Evolutionary conservation across 371 early-diverging fungal species (phyloP), one percentile per base, ranked within the genome.

Genomic region (Mucor circinelloides): DNA sequence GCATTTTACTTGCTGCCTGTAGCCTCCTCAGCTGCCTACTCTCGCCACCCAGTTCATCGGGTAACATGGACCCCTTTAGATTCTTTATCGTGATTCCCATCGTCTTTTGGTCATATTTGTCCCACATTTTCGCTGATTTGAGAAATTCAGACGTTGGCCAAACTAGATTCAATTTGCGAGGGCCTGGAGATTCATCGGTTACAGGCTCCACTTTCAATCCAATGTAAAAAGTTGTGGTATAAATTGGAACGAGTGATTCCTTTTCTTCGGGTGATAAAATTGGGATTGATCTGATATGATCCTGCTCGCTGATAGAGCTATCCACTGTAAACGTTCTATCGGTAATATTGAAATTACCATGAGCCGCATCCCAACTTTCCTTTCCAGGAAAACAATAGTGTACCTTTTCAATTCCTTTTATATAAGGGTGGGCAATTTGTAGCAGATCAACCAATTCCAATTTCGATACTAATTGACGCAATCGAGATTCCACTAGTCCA

Each of bases 381-480:
- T 87, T 76, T 12, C 87, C 87, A 17, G 82, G 77, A 23, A 59
- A 59, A 78, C 90, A 94, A 28, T 74, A 64, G 50, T 84, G 76
- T 10, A 81, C 77, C 60, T 88, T 88, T 21, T 91, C 91, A 68
- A 92, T 92, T 34, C 92, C 89, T 68, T 96, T 94, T 60, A 94
- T 91, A 75, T 89, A 96, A 28, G 99, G 98, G 70, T 94, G 95
- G 0, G 95, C 95, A 52, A 91, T 68, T 17, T 79, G 74, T 54
- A 99, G 68, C 60, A 86, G 78, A 12, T 95, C 94, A 3, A 91
- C 84, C 9, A 72, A 66, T 73, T 99, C 99, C 23, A 99, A 73
- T 71, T 92, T 94, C 66, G 82, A 80, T 5, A 97, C 90, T 9
- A 97, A 85, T 55, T 94, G 93, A 63, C 99, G 90, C 36, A 99